Base-by-base conservation (phyloP, 106 monocot genomes). In the Apostasia ramifera region DNA sequence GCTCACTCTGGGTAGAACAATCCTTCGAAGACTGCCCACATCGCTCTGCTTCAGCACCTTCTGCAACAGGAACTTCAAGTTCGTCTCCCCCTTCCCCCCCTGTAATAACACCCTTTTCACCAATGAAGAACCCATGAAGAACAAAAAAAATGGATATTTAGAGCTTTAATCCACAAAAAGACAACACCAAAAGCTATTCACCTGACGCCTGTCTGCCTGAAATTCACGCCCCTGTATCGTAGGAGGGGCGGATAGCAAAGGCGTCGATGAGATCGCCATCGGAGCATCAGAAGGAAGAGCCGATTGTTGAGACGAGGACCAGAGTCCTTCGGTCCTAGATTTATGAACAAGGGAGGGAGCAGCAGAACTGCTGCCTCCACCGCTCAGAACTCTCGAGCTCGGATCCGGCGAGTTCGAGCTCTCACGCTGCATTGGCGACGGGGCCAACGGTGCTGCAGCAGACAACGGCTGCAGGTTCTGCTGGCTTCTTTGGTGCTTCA, bases 31-130 rank as follows among this genome's bases (percentile, higher is more conserved):
- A 65, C 83, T 97, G 2, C 97, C 89, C 5, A 97, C 97, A 66
- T 97, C 97, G 66, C 97, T 97, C 71, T 97, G 97, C 80, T 97
- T 97, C 60, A 97, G 77, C 61, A 90, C 92, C 67, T 97, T 97
- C 77, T 92, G 92, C 63, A 97, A 73, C 67, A 97, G 83, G 70
- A 97, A 89, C 78, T 81, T 84, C 80, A 89, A 67, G 71, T 92
- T 97, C 81, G 89, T 89, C 69, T 97, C 95, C 6, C 69, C 8
- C 72, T 81, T 92, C 75, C 46, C 63, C 1, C 72, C 88, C 88
- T 88, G 53, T 63, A 53, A 12, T 26, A 60, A 40, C 38, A 40
- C 1, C 51, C 26, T 26, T 26, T 26, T 26, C 26, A 26, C 26
- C 26, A 26, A 26, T 26, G 26, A 26, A 26, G 26, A 26, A 26